Evolutionary conservation across 108 stramenopile species (phyloP).

Genomic region (Cyclostephanos tholiformis): DNA sequence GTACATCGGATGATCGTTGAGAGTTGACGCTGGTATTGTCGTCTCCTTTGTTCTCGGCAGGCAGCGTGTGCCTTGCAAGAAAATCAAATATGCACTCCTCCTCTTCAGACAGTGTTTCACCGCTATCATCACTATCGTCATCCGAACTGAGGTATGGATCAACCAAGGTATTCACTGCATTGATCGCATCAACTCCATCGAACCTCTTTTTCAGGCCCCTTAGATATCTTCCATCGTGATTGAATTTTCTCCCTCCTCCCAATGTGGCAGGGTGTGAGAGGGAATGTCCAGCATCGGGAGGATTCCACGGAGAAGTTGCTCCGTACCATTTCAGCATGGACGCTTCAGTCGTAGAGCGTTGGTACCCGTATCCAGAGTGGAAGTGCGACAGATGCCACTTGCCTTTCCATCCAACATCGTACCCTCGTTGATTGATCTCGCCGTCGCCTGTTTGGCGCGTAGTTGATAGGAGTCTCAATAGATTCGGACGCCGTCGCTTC

Average conservation of each 20-base stretch:
- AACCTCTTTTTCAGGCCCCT: conserved; percentile 41
- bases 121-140: conserved; percentile 10
- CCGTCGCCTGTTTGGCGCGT: conserved; percentile 18
- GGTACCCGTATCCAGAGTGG: background rate
- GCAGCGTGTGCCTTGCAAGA: conserved; percentile 24
- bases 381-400: conserved; percentile 59
- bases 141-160: conserved; percentile 15
- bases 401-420: conserved; percentile 60
- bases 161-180: background rate
- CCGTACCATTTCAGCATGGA: conserved; percentile 33
- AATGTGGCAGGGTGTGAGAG: conserved; percentile 46
- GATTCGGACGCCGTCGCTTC: conserved; percentile 21
- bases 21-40: background rate
- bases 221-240: conserved; percentile 63
- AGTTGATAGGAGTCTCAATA: conserved; percentile 24
- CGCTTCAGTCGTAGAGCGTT: conserved; percentile 4
- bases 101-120: conserved; percentile 1
- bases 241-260: conserved; percentile 55
- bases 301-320: conserved; percentile 51
- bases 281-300: conserved; percentile 71
- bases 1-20: background rate
- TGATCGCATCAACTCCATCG: conserved; percentile 5
- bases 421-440: conserved; percentile 32
- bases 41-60: background rate
- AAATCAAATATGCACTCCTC: conserved; percentile 33